Percentiles rank a stretch among this genome's conserved stretches.
Evolutionary conservation across 768 basidiomycete species (phyloP).

Genomic region (Amanita inopinata): DNA sequence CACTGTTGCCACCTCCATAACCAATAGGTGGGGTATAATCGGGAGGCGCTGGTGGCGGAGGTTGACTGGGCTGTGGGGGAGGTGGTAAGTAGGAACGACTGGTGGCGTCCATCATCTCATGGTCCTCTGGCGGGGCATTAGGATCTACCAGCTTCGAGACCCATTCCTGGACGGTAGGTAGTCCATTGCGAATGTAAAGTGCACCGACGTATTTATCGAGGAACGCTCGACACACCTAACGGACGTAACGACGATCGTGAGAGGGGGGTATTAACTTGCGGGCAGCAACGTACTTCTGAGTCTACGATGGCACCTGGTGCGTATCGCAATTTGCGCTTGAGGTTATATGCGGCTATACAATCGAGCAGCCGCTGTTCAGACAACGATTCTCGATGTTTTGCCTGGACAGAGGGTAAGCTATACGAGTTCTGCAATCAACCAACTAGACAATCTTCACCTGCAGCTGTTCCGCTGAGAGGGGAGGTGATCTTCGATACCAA

Average conservation of each 20-base stretch:
- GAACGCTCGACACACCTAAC: conserved; percentile 26
- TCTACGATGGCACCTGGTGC: conserved; percentile 26
- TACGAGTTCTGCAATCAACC: conserved; percentile 3
- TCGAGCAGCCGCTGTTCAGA: conserved; percentile 4
- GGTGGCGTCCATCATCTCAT: conserved; percentile 10
- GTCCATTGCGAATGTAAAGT: conserved; percentile 49
- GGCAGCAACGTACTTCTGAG: conserved; percentile 18
- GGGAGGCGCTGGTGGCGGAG: conserved; percentile 18
- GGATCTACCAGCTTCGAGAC: conserved; percentile 49
- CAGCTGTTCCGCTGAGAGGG: conserved; percentile 31
- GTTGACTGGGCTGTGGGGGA: conserved; percentile 12
- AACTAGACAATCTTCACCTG: conserved; percentile 24
- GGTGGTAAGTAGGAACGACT: conserved; percentile 5
- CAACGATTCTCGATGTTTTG: conserved; percentile 5
- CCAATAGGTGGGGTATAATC: conserved; percentile 24
- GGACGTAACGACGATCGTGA: background rate
- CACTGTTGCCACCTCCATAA: conserved; percentile 12
- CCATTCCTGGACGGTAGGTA: conserved; percentile 42
- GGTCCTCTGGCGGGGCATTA: conserved; percentile 12
- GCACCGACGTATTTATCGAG: conserved; percentile 58
- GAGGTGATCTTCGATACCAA: conserved; percentile 36
- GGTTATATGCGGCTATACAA: conserved; percentile 25
- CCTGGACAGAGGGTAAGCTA: background rate
- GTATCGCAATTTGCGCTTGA: conserved; percentile 45
- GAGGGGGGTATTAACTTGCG: background rate